Percentiles rank a stretch among this genome's conserved stretches.
Conservation (phyloP, 768 basidiomycete genomes). For the Leccinum sublutescens region DNA sequence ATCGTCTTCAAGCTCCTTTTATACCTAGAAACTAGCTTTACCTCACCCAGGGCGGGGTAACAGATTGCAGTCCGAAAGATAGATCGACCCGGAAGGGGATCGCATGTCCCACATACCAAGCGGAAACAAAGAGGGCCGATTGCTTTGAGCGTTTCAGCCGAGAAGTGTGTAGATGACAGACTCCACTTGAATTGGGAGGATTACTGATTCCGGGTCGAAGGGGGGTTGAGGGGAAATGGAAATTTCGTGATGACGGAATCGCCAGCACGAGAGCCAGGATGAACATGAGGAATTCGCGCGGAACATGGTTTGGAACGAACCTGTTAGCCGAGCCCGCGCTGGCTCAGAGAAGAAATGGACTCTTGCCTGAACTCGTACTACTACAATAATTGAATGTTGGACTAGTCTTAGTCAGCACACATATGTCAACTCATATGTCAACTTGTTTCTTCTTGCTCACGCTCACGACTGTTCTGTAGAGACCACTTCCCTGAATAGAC, state of each 20-base stretch:
- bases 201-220: conserved; percentile 21
- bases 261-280: conserved; percentile 8
- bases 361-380: not conserved
- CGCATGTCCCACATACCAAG: conserved; percentile 18
- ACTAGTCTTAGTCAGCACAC: conserved; percentile 4
- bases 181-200: conserved; percentile 6
- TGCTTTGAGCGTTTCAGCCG: conserved; percentile 20
- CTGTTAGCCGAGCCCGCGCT: conserved; percentile 10
- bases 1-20: conserved; percentile 19
- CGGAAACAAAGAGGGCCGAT: conserved; percentile 24
- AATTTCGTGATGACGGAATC: conserved; percentile 21
- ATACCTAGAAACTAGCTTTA: conserved; percentile 27
- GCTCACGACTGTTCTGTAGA: not conserved
- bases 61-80: conserved; percentile 18
- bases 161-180: conserved; percentile 13
- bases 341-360: conserved; percentile 1
- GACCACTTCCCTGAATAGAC: not conserved
- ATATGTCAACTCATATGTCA: not conserved
- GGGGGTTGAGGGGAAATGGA: conserved; percentile 3
- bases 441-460: not conserved
- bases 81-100: conserved; percentile 33
- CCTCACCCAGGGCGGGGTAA: conserved; percentile 29
- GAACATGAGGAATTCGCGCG: conserved; percentile 24
- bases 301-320: conserved; percentile 13
- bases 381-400: no score